Evolutionary conservation across 2,329 filamentous ascomycete genomes (phyloP).

Genomic region (Aspergillus brasiliensis): DNA sequence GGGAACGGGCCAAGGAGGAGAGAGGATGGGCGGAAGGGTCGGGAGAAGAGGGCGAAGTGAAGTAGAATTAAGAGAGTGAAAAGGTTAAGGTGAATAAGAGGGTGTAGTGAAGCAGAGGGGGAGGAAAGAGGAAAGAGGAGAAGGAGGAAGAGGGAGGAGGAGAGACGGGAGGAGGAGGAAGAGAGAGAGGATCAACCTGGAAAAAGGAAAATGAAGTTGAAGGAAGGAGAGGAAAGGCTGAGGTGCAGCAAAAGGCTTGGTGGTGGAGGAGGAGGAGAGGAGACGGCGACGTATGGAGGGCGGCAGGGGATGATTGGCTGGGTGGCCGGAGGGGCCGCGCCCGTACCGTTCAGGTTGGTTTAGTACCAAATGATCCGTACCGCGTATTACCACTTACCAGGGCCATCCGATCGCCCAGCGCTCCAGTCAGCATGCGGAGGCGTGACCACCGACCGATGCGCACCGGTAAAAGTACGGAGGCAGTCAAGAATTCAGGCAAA

Average conservation of each 20-base stretch:
- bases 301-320: constrained; percentile 14
- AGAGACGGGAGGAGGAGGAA: constrained; percentile 14
- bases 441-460: constrained; percentile 10
- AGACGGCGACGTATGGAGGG: constrained; percentile 16
- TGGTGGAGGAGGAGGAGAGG: constrained; percentile 16
- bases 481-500: constrained; percentile 1
- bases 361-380: constrained; percentile 6
- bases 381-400: constrained; percentile 18
- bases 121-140: constrained; percentile 15
- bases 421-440: constrained; percentile 14
- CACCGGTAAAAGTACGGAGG: constrained; percentile 10
- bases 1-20: constrained; percentile 28
- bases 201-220: constrained; percentile 23
- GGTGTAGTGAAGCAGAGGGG: constrained; percentile 10
- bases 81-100: constrained; percentile 6
- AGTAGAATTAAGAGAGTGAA: constrained; percentile 15
- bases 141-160: constrained; percentile 13
- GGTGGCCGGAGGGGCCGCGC: constrained; percentile 1
- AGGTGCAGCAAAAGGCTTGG: constrained; percentile 16
- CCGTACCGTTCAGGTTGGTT: neutral
- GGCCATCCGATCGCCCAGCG: constrained; percentile 14
- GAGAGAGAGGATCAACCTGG: constrained; percentile 19
- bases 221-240: constrained; percentile 20
- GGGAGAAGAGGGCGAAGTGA: constrained; percentile 10
- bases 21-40: constrained; percentile 11